These are phyloP conservation scores for Aspergillus leporis DNA, from an alignment of 495 filamentous ascomycete species.

Conservation along the genomic window DNA sequence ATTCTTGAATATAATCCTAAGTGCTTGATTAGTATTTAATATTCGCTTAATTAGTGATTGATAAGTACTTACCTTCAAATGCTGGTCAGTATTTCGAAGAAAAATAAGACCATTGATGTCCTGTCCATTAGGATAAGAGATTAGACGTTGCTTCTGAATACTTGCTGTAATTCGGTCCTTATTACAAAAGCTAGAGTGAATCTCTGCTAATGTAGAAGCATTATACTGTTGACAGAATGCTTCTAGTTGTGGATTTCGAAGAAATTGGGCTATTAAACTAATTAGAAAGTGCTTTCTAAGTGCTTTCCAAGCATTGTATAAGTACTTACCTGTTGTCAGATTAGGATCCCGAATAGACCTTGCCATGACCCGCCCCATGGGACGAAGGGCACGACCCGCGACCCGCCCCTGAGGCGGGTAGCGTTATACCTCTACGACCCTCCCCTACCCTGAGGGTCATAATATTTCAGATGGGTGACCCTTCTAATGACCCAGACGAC, in stretches of 20 bases:
- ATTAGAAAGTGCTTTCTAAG: too few species aligned
- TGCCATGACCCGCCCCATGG: too few species aligned
- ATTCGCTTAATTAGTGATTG: constrained; percentile 6
- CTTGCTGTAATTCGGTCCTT: constrained; percentile 10
- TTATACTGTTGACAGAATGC: constrained; percentile 12
- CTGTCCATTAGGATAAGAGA: constrained; percentile 11
- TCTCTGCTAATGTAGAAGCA: constrained; percentile 11
- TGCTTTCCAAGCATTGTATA: neutral
- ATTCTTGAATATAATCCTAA: constrained; percentile 19
- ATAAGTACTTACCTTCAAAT: constrained; percentile 12
- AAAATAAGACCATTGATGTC: constrained; percentile 13
- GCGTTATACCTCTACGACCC: too few species aligned
- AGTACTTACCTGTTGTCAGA: constrained; percentile 10
- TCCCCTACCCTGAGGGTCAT: too few species aligned
- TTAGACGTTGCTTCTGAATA: constrained; percentile 13
- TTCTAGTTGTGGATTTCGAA: constrained; percentile 13
- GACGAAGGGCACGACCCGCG: too few species aligned
- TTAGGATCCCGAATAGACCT: constrained; percentile 3
- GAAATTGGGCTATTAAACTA: constrained; percentile 12
- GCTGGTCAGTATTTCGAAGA: neutral
- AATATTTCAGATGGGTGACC: too few species aligned
- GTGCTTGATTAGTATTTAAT: constrained; percentile 7
- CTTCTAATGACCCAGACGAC: too few species aligned
- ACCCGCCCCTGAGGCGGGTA: too few species aligned
- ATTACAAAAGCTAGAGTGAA: constrained; percentile 15